Base-by-base conservation (phyloP, 495 filamentous ascomycete genomes). In the Daldinia childiae region DNA sequence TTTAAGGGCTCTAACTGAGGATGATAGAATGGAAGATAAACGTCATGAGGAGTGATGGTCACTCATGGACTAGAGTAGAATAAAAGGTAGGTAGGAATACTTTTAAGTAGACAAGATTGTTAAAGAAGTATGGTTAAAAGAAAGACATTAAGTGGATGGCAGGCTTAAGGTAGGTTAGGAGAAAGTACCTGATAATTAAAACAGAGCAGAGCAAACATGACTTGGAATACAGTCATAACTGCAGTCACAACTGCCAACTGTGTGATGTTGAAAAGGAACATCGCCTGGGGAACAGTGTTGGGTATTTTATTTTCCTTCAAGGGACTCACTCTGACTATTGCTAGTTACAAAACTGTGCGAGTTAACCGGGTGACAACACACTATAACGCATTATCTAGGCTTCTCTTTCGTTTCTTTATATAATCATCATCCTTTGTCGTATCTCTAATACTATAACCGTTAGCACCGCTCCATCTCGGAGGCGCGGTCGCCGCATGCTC, bases 341-440 rank as follows among this genome's bases (percentile, higher is more conserved):
- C 21, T n/a, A 5, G 26, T 27, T 15, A 32, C 17, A 24, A 15
- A 12, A 48, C 39, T 51, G 19, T 29, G 63, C 12, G 5, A 30
- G 32, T 58, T 45, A 54, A 24, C 26, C 50, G 27, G 26, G 19
- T 21, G 39, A 29, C 19, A 32, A 8, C 24, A 48, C 15, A 30
- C 45, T 36, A 65, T 30, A 34, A 34, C 12, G 26, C 27, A 32
- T 45, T 57, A 15, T 45, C 68, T 15, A 36, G 3, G 21, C 29
- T 61, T 29, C 62, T 51, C 39, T 69, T 69, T 56, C 60, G 30
- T 41, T 62, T 62, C 43, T 19, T 56, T 24, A 36, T 52, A 32
- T 11, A 21, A 14, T 66, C 57, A 32, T 26, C 43, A 26, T n/a
- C 34, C 9, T 36, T 67, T 19, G 29, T 19, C 3, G 24, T 30